Conservation (phyloP, 805 yeast species). For the Wickerhamiella galacta region DNA sequence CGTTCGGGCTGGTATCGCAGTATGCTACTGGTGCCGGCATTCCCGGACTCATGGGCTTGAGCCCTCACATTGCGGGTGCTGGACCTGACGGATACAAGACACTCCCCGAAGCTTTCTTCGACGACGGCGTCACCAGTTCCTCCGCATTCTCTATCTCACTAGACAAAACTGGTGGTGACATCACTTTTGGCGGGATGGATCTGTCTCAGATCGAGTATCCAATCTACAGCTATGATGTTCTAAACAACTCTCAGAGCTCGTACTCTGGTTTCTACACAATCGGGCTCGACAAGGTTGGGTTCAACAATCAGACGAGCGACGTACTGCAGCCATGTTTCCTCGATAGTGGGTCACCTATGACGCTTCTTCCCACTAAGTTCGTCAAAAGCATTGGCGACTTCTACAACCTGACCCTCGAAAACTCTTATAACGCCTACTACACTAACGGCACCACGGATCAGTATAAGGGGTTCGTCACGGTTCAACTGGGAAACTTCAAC, state of each 20-base stretch:
- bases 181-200: constrained; percentile 21
- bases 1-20: constrained; percentile 19
- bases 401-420: constrained; percentile 14
- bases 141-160: constrained; percentile 15
- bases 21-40: constrained; percentile 14
- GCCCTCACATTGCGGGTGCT: constrained; percentile 15
- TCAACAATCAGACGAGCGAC: constrained; percentile 9
- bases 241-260: constrained; percentile 1
- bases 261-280: constrained; percentile 10
- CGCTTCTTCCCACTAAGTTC: constrained; percentile 18
- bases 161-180: constrained; percentile 15
- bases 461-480: constrained; percentile 10
- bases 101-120: constrained; percentile 15
- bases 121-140: constrained; percentile 12
- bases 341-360: constrained; percentile 22
- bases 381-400: constrained; percentile 17
- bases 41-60: constrained; percentile 17
- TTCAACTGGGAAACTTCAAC: constrained; percentile 16
- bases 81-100: constrained; percentile 14
- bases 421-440: constrained; percentile 16
- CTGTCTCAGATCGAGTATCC: constrained; percentile 15
- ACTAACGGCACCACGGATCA: constrained; percentile 7
- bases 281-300: constrained; percentile 10
- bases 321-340: constrained; percentile 13
- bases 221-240: constrained; percentile 14